These are phyloP conservation scores for Cryptococcus floricola DNA, from an alignment of 1,284 basidiomycete species.

Conservation along the genomic window DNA sequence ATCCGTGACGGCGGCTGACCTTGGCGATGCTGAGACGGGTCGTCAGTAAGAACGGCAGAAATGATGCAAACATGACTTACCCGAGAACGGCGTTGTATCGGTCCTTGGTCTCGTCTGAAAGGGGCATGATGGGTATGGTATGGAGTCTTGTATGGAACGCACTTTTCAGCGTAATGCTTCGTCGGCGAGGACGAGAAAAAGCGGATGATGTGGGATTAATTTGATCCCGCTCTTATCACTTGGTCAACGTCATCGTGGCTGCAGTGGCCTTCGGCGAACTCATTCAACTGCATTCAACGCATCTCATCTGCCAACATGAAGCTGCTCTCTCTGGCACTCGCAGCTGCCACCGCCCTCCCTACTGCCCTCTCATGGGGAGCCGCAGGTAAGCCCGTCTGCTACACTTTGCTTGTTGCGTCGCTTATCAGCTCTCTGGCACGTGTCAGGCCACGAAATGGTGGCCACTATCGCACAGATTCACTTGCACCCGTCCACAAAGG, in stretches of 20 bases:
- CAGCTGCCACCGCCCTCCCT: constrained; percentile 23
- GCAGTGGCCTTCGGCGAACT: not conserved
- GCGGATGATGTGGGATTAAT: not conserved
- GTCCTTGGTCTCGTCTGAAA: constrained; percentile 51
- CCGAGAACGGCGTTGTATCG: constrained; percentile 47
- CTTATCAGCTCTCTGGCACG: not conserved
- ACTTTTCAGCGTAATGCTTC: not conserved
- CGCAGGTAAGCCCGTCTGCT: constrained; percentile 46
- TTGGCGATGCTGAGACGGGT: constrained; percentile 27
- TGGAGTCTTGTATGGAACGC: not conserved
- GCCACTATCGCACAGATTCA: constrained; percentile 91
- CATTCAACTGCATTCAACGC: not conserved
- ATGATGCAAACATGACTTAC: constrained; percentile 19
- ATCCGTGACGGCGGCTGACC: constrained; percentile 15
- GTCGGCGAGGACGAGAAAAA: not conserved
- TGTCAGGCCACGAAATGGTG: constrained; percentile 76
- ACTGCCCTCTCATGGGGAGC: constrained; percentile 50
- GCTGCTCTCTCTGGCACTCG: constrained; percentile 3
- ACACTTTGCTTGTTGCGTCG: not conserved
- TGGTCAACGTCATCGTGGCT: not conserved
- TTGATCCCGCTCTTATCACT: not conserved
- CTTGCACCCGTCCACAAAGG: constrained; percentile 68
- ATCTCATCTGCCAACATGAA: not conserved
- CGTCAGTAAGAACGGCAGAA: not conserved
- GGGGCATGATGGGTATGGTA: constrained; percentile 30